A percentile compares a stretch with the other conserved stretches of the same genome.
Conservation (phyloP, 495 filamentous ascomycete genomes). For the Podospora sp. region DNA sequence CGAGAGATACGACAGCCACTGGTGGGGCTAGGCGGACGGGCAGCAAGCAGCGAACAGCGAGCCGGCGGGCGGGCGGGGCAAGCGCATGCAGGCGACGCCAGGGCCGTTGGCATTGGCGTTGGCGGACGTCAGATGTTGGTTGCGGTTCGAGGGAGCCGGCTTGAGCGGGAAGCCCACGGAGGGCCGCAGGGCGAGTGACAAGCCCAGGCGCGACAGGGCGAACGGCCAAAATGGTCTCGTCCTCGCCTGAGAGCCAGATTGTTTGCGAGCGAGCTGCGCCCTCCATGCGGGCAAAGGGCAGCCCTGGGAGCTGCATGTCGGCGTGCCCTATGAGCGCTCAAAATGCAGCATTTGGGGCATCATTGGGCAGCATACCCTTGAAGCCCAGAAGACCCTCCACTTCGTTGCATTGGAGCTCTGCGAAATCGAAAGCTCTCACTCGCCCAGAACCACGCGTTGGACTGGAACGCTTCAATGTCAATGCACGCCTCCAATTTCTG, state of each 20-base stretch:
- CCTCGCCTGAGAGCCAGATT: constrained; percentile 18
- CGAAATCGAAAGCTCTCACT: not conserved
- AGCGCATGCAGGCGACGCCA: constrained; percentile 1
- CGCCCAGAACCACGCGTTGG: constrained; percentile 2
- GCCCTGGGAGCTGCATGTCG: constrained; percentile 38
- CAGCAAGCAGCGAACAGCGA: constrained; percentile 8
- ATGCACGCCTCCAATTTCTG: not conserved
- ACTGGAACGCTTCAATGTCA: not conserved
- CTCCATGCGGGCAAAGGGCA: constrained; percentile 32
- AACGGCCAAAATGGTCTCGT: constrained; percentile 7
- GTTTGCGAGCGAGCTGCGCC: constrained; percentile 35
- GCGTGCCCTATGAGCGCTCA: constrained; percentile 41
- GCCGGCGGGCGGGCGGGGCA: not conserved
- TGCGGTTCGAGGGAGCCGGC: constrained; percentile 17
- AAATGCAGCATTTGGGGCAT: constrained; percentile 26
- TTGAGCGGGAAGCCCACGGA: constrained; percentile 8
- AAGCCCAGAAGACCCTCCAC: constrained; percentile 19
- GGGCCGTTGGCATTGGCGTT: constrained; percentile 9
- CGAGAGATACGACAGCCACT: constrained; percentile 11
- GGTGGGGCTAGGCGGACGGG: constrained; percentile 14
- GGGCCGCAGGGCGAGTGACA: constrained; percentile 6
- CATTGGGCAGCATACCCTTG: constrained; percentile 39
- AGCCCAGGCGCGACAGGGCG: constrained; percentile 20
- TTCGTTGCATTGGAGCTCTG: constrained; percentile 19
- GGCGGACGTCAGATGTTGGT: constrained; percentile 6